Percentiles rank a stretch among this genome's conserved stretches.
phyloP scores from a whole-genome alignment of 768 basidiomycete species.

The Mycena vitilis region DNA sequence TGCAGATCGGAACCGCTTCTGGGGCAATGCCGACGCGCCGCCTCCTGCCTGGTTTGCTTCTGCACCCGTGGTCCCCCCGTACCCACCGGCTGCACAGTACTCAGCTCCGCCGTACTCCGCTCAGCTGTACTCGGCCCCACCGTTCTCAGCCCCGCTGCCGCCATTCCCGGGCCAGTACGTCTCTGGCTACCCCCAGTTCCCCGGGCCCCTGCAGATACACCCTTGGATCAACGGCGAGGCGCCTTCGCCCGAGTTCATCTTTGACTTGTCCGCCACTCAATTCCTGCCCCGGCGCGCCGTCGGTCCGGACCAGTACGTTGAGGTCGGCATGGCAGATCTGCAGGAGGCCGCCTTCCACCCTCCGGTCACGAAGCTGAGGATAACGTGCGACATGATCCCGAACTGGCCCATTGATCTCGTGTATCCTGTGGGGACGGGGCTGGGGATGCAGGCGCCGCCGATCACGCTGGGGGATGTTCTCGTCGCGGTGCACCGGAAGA shows the following conservation, averaged over 20 bases:
- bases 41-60: constrained; percentile 17
- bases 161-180: constrained; percentile 36
- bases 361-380: constrained; percentile 62
- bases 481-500: constrained; percentile 57
- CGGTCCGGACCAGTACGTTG: constrained; percentile 50
- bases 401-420: constrained; percentile 72
- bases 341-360: constrained; percentile 68
- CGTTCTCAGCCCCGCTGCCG: constrained; percentile 42
- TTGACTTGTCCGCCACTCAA: constrained; percentile 64
- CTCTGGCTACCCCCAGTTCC: constrained; percentile 33
- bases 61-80: constrained; percentile 11
- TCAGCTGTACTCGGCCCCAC: constrained; percentile 39
- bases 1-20: constrained; percentile 42
- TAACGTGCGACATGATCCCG: constrained; percentile 66
- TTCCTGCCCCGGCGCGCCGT: constrained; percentile 58
- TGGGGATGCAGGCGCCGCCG: constrained; percentile 46
- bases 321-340: constrained; percentile 60
- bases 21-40: constrained; percentile 37
- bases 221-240: constrained; percentile 66
- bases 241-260: constrained; percentile 58
- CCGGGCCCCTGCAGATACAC: constrained; percentile 50
- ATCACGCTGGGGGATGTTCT: constrained; percentile 73
- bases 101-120: constrained; percentile 5
- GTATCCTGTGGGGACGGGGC: constrained; percentile 43
- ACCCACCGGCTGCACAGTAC: neutral